Conservation (phyloP, 495 filamentous ascomycete genomes). For the Podospora didyma region DNA sequence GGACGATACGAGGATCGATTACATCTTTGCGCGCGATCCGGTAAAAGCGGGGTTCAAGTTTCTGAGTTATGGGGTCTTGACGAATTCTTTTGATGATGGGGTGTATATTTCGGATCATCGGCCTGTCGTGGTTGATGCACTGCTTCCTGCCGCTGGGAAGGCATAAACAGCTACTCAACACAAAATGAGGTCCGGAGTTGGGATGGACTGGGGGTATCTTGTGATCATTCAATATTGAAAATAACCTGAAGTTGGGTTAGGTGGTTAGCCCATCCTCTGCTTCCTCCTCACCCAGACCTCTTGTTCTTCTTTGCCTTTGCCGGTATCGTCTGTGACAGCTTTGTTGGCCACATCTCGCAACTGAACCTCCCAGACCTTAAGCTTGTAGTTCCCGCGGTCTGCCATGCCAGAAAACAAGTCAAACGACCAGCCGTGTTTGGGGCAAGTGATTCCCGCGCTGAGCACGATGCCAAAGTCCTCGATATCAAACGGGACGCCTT, state of each 20-base stretch:
- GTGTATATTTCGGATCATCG: slow-evolving; percentile 1
- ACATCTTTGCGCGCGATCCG: slow-evolving; percentile 26
- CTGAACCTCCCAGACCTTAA: slow-evolving; percentile 58
- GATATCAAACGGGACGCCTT: slow-evolving; percentile 56
- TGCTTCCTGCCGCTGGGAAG: not conserved
- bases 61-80: slow-evolving; percentile 1
- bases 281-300: slow-evolving; percentile 55
- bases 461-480: slow-evolving; percentile 55
- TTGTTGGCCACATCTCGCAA: slow-evolving; percentile 35
- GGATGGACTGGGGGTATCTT: too few relatives aligned
- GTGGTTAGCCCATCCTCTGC: slow-evolving; percentile 36
- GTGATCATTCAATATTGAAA: too few relatives aligned
- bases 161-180: too few relatives aligned
- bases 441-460: slow-evolving; percentile 53
- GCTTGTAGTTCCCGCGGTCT: slow-evolving; percentile 54
- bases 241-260: too few relatives aligned
- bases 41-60: slow-evolving; percentile 5
- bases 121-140: not conserved
- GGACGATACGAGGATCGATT: slow-evolving; percentile 26
- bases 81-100: slow-evolving; percentile 2
- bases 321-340: slow-evolving; percentile 4
- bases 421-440: slow-evolving; percentile 61
- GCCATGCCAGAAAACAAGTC: slow-evolving; percentile 52
- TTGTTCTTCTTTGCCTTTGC: slow-evolving; percentile 28
- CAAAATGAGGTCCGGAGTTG: too few relatives aligned